Evolutionary conservation across 352 stramenopile species (phyloP), one percentile per base, ranked within the genome.

Genomic region (Phytophthora agathidicida): DNA sequence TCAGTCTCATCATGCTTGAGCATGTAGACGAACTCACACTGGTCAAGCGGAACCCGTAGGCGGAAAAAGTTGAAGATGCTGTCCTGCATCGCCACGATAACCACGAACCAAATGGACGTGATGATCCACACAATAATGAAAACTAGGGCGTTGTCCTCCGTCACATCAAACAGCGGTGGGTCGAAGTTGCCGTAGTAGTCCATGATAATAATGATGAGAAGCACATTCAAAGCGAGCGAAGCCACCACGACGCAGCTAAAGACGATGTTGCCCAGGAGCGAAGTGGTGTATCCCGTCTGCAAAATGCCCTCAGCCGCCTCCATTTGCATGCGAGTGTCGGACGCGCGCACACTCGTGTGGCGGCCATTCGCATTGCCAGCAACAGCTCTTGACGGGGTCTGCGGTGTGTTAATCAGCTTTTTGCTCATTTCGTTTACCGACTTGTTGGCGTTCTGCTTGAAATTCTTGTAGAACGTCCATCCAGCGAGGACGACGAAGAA

Each of bases 121-220:
- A 48, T 24, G 35, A 65, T 11, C 65, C 68, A 77, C 0, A 68
- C 35, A 11, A 77, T 14, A 44, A 77, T 61, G 24, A 75, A 77
- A 5, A 65, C 46, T 23, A 54, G 26, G 7, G 63, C 48, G 28
- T 58, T 72, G 23, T 72, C 45, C 31, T 71, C 42, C 0, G 17
- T 50, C 1, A 24, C 30, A 28, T 71, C 54, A 28, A 76, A 69
- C 3, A 73, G 59, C 27, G 49, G 44, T 5, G 58, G 68, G 17
- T 49, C 33, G 41, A 80, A 80, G 32, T 69, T 57, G 54, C 62
- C 68, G 46, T 78, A 79, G 65, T 82, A 80, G 55, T 88, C 78
- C 23, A 56, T 32, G 17, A 80, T 84, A 23, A 80, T 55, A 14
- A 78, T 36, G 26, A 88, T 68, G 43, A 86, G 42, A 8, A 81